These are phyloP conservation scores for Candida albicans DNA, from an alignment of 1,139 yeast species.

Conservation along the genomic window DNA sequence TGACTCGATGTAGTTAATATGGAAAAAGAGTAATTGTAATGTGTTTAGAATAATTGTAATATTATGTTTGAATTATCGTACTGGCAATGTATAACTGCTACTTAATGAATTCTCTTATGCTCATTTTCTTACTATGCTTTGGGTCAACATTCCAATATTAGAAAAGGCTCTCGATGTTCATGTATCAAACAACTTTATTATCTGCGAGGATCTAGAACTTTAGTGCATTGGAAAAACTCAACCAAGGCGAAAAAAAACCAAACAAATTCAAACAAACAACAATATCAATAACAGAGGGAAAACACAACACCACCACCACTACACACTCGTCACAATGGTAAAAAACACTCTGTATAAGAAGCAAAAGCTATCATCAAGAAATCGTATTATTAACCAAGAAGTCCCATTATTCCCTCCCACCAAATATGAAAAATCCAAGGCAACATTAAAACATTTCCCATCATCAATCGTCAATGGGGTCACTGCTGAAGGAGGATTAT, in stretches of 20 bases:
- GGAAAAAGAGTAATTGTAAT: too few species aligned
- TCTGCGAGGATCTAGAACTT: too few species aligned
- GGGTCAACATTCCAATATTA: too few species aligned
- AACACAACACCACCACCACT: neutral
- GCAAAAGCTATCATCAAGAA: constrained; percentile 2
- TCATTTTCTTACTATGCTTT: too few species aligned
- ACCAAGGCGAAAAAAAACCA: neutral
- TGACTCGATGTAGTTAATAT: too few species aligned
- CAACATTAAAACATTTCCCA: constrained; percentile 36
- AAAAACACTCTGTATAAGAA: constrained; percentile 3
- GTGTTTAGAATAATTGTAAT: too few species aligned
- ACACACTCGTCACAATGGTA: constrained; percentile 1
- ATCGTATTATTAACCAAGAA: neutral
- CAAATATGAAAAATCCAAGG: constrained; percentile 34
- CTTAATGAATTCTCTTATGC: too few species aligned
- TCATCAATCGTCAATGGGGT: constrained; percentile 45
- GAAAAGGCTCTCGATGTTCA: too few species aligned
- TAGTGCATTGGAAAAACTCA: neutral
- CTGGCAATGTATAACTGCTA: too few species aligned
- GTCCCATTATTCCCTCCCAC: constrained; percentile 22
- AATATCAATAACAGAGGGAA: neutral
- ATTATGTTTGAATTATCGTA: too few species aligned
- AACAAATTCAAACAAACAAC: neutral
- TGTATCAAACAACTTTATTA: too few species aligned
- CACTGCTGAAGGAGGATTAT: constrained; percentile 47